phyloP scores from a whole-genome alignment of 345 rosid genomes.

The Populus pruinosa region DNA sequence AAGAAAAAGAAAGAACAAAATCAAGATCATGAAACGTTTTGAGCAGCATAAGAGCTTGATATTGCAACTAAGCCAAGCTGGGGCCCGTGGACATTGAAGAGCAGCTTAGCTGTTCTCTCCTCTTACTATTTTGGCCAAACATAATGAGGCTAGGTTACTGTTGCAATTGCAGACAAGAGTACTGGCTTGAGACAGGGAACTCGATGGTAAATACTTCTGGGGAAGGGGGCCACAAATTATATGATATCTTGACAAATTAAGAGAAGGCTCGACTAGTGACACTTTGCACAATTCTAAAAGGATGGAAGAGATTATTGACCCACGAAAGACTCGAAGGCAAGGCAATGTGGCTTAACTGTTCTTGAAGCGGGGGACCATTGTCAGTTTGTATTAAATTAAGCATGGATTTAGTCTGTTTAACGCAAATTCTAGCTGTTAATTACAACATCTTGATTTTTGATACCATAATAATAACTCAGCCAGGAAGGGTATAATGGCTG shows the following conservation, averaged over 20 bases:
- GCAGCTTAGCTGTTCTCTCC: not conserved
- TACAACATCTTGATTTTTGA: not conserved
- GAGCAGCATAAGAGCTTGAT: not conserved
- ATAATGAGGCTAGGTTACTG: not conserved
- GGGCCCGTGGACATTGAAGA: not conserved
- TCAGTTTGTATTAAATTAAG: not conserved
- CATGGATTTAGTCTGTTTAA: slow-evolving; percentile 11
- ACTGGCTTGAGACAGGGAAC: not conserved
- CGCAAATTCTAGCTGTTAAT: slow-evolving; percentile 28
- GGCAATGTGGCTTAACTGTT: slow-evolving; percentile 15
- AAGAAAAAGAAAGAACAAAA: not conserved
- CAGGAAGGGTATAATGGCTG: not conserved
- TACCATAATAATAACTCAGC: not conserved
- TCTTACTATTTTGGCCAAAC: not conserved
- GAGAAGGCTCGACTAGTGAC: not conserved
- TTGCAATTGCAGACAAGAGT: not conserved
- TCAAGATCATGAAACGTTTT: not conserved
- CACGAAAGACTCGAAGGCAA: slow-evolving; percentile 11
- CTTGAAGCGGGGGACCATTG: slow-evolving; percentile 18
- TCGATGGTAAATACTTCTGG: not conserved
- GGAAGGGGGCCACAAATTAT: not conserved
- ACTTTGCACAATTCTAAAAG: not conserved
- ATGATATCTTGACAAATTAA: not conserved
- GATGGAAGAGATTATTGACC: slow-evolving; percentile 7
- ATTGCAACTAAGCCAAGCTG: slow-evolving; percentile 2